These are phyloP conservation scores for Penicillium fuscoglaucum DNA, from an alignment of 2,329 filamentous ascomycete genomes.

Conservation along the genomic window DNA sequence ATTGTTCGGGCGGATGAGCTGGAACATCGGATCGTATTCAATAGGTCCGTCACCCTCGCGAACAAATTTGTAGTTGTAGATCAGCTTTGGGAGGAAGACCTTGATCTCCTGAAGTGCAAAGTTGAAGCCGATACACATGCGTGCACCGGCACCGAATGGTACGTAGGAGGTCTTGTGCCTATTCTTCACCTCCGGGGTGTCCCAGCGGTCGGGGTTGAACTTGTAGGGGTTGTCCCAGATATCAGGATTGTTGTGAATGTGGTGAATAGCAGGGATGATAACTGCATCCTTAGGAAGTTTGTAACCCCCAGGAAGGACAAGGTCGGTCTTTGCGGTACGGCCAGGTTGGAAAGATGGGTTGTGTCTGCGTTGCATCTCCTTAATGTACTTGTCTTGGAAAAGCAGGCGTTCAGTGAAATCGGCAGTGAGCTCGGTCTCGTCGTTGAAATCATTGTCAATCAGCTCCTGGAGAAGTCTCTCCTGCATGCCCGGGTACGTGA, in stretches of 20 bases:
- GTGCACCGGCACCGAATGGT: slow-evolving; percentile 59
- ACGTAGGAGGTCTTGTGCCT: slow-evolving; percentile 55
- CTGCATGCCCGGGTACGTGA: slow-evolving; percentile 57
- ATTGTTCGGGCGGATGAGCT: slow-evolving; percentile 31
- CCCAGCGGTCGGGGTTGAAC: slow-evolving; percentile 64
- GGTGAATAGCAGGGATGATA: slow-evolving; percentile 53
- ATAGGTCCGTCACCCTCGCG: slow-evolving; percentile 52
- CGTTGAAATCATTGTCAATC: slow-evolving; percentile 50
- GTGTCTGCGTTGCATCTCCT: slow-evolving; percentile 62
- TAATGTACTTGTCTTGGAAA: slow-evolving; percentile 53
- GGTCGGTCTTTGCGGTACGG: slow-evolving; percentile 57
- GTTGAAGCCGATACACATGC: slow-evolving; percentile 65
- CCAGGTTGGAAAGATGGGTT: slow-evolving; percentile 64
- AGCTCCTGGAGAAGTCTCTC: slow-evolving; percentile 60
- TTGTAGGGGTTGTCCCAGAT: slow-evolving; percentile 59
- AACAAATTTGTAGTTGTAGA: slow-evolving; percentile 60
- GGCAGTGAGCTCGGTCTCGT: slow-evolving; percentile 48
- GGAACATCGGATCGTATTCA: slow-evolving; percentile 38
- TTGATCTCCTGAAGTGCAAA: slow-evolving; percentile 64
- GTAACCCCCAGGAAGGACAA: slow-evolving; percentile 62
- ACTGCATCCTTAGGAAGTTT: slow-evolving; percentile 54
- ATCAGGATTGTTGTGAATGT: slow-evolving; percentile 53
- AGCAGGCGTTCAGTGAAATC: slow-evolving; percentile 52
- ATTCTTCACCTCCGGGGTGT: slow-evolving; percentile 52
- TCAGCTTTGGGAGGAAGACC: slow-evolving; percentile 55